Base-by-base conservation (phyloP, 2,329 filamentous ascomycete species). In the Aspergillus tamarii region DNA sequence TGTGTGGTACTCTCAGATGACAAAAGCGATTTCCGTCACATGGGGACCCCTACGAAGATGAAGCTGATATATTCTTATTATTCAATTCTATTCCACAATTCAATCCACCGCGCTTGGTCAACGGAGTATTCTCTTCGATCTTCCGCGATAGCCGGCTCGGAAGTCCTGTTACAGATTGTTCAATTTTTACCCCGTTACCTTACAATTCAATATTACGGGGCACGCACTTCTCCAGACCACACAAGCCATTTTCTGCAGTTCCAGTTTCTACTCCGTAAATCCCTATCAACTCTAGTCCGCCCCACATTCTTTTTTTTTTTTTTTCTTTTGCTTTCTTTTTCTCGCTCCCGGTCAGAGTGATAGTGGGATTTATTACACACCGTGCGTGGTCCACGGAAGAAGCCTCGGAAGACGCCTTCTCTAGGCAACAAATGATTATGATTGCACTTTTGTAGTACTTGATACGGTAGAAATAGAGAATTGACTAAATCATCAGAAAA, bases 81-180 rank as follows among this genome's bases (percentile, higher is more conserved):
- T 55, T 39, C 52, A 55, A 55, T 55, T 34, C 23, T n/a, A 55
- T 36, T 21, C 52, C 34, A 21, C 34, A 39, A 58, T 58, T 5
- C 28, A 54, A 50, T 28, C 14, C 41, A 48, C 43, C 21, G 59
- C 59, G 52, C 59, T 57, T 62, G 60, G 32, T 39, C n/a, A 50
- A 45, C 36, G 45, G 19, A 53, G 28, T 19, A 61, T 64, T 67
- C 64, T 64, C 63, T 57, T 63, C 10, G 60, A 64, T 66, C 68
- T 67, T 67, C 69, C 69, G 69, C 69, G 69, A 70, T 71, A 70
- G 68, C 69, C 69, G 69, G 69, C 32, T 61, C 57, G 59, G 55
- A 61, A 61, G 45, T 61, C 55, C 48, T 16, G 36, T 58, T 63
- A 57, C 45, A 55, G 41, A 56, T 64, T 65, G 54, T 46, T 67